Base-by-base conservation (phyloP, 257 asterid species). In the Thymus mandschuricus region DNA sequence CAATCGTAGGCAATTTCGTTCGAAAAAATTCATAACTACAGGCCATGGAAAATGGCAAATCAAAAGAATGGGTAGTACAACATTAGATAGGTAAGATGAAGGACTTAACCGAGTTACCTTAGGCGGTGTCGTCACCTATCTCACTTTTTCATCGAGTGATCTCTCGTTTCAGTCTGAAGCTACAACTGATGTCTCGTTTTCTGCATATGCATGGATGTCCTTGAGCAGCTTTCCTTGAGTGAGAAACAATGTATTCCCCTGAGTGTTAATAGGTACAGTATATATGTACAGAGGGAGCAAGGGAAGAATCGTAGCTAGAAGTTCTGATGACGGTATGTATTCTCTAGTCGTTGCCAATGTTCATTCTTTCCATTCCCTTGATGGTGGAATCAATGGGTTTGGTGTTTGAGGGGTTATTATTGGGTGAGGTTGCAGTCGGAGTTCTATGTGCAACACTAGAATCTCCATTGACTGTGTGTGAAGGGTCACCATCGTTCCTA, bases 321-420 rank as follows among this genome's bases (percentile, higher is more conserved):
- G 59, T 78, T 79, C 75, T 44, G 76, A 78, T 88, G 86, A 71
- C 79, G 69, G 41, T 38, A 44, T 85, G 93, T 75, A 82, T 72
- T 81, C 81, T 85, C 75, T 86, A 90, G 46, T 93, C 89, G 60
- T 80, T 82, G 84, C 87, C 85, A 75, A 94, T 77, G 79, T 86
- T 88, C 57, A 94, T 86, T 80, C 89, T 79, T 79, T 89, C 98
- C 38, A 94, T 85, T 6, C 92, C 97, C 81, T 85, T 91, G 63
- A 89, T 80, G 85, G 98, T 80, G 38, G 97, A 82, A 46, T 94
- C 96, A 1, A 81, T 71, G 64, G 76, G 77, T 79, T 80, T 82
- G 8, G 80, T 45, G 82, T 79, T 89, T 8, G 92, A 56, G 55
- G 85, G 71, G 78, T 73, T 83, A 65, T 84, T 83, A 52, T 86